These are phyloP conservation scores for Elaeis guineensis DNA, from an alignment of 176 grass and related monocot genomes.

Conservation along the genomic window DNA sequence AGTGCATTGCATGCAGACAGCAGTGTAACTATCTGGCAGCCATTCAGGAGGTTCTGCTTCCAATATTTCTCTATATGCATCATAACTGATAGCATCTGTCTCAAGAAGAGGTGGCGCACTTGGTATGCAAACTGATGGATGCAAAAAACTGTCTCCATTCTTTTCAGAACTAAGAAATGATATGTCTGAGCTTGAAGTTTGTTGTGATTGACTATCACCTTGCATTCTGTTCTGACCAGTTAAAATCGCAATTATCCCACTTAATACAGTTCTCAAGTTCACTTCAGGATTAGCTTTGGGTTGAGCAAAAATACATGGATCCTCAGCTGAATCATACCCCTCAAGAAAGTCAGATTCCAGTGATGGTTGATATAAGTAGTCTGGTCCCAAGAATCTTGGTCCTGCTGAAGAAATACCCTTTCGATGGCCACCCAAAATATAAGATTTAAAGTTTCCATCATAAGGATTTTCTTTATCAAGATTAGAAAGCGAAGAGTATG, in stretches of 20 bases:
- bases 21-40: slow-evolving; percentile 69
- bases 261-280: slow-evolving; percentile 50
- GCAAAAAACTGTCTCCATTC: slow-evolving; percentile 58
- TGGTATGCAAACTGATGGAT: slow-evolving; percentile 63
- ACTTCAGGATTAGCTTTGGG: slow-evolving; percentile 35
- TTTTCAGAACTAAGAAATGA: slow-evolving; percentile 58
- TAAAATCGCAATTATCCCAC: slow-evolving; percentile 55
- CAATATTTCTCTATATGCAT: slow-evolving; percentile 43
- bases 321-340: slow-evolving; percentile 23
- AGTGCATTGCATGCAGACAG: slow-evolving; percentile 73
- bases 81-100: slow-evolving; percentile 40
- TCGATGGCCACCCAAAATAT: neutral
- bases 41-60: slow-evolving; percentile 83
- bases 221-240: slow-evolving; percentile 22
- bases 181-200: slow-evolving; percentile 35
- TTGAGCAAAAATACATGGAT: slow-evolving; percentile 24
- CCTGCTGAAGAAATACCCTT: slow-evolving; percentile 15
- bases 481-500: slow-evolving; percentile 13
- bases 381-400: slow-evolving; percentile 26
- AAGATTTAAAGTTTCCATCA: neutral
- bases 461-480: neutral
- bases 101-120: slow-evolving; percentile 69
- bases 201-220: slow-evolving; percentile 19
- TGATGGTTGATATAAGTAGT: slow-evolving; percentile 9
- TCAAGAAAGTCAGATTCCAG: slow-evolving; percentile 26